Evolutionary conservation across 768 basidiomycete genomes (phyloP), one percentile per base, ranked within the genome.

Genomic region (Cubamyces sp.): DNA sequence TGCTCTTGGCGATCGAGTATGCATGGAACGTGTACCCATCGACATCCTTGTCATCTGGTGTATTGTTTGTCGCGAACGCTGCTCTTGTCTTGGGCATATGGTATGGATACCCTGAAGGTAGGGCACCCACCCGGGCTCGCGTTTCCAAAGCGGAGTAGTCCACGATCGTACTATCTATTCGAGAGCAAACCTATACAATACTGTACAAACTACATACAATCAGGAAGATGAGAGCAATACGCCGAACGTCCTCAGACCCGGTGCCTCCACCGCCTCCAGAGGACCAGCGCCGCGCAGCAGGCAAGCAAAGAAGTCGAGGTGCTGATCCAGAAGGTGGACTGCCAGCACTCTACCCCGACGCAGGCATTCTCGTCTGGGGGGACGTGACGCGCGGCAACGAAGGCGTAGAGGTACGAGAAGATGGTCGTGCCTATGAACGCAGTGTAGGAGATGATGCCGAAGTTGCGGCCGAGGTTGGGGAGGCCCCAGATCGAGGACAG

Each of bases 11-110:
- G 15, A 85, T 94, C 52, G 93, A 96, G 73, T 94, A 88, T 70
- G 85, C 90, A 1, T 97, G 94, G 94, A 92, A 94, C 64, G 81
- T 88, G 0, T 95, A 86, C 69, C 95, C 95, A 2, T 91, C 93
- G 0, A 96, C 92, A 0, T 58, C 73, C 0, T 16, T 84, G 0
- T 91, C 90, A 1, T 94, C 92, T 5, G 74, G 68, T 11, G 53
- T 85, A 6, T 74, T 93, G 37, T 70, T 86, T 0, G 67, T 61
- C 12, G 82, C 83, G 26, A 85, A 94, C 70, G 54, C 73, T 4
- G 58, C 78, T 3, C 74, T 92, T 2, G 69, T 90, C 0, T 48
- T 75, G 2, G 88, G 88, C n/a, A 69, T 88, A 26, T 87, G 77
- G 77, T 78, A 75, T 50, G 84, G 83, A 39, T 76, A 77, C 47